A percentile compares a stretch with the other conserved stretches of the same genome.
These are phyloP conservation scores for Linnemannia zychae DNA, from an alignment of 192 early-diverging fungal species.

Conservation along the genomic window DNA sequence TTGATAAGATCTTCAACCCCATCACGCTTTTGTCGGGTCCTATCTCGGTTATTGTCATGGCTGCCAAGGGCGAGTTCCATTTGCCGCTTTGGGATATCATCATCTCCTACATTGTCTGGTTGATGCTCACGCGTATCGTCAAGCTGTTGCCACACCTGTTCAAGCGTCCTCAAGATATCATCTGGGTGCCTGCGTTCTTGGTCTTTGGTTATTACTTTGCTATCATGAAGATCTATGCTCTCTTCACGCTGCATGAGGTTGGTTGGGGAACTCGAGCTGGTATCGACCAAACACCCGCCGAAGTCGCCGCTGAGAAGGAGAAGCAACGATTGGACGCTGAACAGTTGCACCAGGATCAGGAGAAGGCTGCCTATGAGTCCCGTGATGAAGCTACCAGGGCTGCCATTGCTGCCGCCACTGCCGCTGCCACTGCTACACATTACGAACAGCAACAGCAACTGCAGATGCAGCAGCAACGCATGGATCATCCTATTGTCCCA, in stretches of 20 bases:
- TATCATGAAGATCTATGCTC: constrained; percentile 76
- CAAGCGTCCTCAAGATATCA: constrained; percentile 73
- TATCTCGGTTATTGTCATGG: constrained; percentile 67
- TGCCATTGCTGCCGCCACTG: constrained; percentile 38
- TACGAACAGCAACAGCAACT: constrained; percentile 37
- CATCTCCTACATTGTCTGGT: constrained; percentile 72
- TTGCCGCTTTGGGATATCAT: constrained; percentile 74
- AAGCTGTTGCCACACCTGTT: constrained; percentile 79
- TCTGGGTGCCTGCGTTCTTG: constrained; percentile 73
- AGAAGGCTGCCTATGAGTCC: constrained; percentile 27
- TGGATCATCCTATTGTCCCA: neutral
- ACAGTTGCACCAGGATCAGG: constrained; percentile 26
- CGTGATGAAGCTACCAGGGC: constrained; percentile 21
- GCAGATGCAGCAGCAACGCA: constrained; percentile 3
- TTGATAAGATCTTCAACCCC: constrained; percentile 83
- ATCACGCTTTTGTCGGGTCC: constrained; percentile 80
- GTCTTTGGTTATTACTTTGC: constrained; percentile 82
- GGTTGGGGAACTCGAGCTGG: constrained; percentile 80
- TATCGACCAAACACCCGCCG: constrained; percentile 57
- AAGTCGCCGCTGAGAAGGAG: constrained; percentile 58
- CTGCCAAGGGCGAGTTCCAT: constrained; percentile 54
- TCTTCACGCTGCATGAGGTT: constrained; percentile 78
- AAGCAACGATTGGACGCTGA: constrained; percentile 28
- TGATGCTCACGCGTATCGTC: constrained; percentile 73
- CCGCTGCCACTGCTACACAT: constrained; percentile 29